Base-by-base conservation (phyloP, 2,329 filamentous ascomycete species). In the Truncatella angustata region DNA sequence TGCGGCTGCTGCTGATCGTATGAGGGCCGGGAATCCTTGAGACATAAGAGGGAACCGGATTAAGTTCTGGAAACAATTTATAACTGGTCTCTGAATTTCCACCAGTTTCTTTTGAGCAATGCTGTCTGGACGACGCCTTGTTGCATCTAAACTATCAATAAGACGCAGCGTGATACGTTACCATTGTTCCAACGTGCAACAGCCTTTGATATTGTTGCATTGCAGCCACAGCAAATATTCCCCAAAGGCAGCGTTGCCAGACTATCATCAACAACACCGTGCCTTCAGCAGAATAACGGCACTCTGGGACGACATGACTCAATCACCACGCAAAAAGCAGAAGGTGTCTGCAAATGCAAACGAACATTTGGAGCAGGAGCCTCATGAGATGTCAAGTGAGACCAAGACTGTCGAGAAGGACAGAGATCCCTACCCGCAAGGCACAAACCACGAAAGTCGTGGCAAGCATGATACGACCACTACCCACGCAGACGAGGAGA, bases 301-400 rank as follows among this genome's bases (percentile, higher is more conserved):
- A 24, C 4, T 21, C 14, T 24, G 37, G 12, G 20, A 37, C 51
- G 35, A 32, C 45, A 37, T 53, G 51, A 14, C 52, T 10, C 39
- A 20, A 3, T 45, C 52, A 10, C 21, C 52, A 6, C 26, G 28
- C 18, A 43, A 47, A 48, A 47, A 51, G 43, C 30, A 73, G 42
- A 58, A 65, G 6, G 63, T 69, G n/a, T 42, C 47, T 23, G 47
- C 47, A 18, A 42, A 50, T 42, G 47, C 47, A 10, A 42, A 40
- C 36, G 47, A 50, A 34, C 47, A 50, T 28, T 26, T 40, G 4
- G 21, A 42, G n/a, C 35, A 50, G 18, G 47, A 50, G 23, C 35
- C 24, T n/a, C 47, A 50, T 23, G 36, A 40, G 11, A 42, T 35
- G 47, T 39, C 46, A 32, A 32, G n/a, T 23, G 26, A 3, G 3